These are phyloP conservation scores for Globisporangium barbulae DNA, from an alignment of 352 stramenopile genomes.

Conservation along the genomic window DNA sequence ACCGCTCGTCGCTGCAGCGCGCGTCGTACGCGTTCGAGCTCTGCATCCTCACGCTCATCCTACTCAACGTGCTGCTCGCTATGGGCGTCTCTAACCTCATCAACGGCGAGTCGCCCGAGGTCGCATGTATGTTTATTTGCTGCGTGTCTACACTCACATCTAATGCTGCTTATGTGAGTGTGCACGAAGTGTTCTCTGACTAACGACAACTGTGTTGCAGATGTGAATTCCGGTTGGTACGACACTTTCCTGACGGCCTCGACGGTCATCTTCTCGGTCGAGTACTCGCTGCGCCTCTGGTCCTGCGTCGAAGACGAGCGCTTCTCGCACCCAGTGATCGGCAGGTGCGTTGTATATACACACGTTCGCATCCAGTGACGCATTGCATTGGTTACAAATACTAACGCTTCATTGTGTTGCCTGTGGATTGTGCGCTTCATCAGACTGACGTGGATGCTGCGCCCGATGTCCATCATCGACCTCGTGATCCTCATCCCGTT, in stretches of 20 bases:
- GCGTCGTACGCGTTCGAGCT: slow-evolving; percentile 68
- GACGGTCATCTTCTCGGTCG: slow-evolving; percentile 67
- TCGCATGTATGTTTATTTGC: slow-evolving; percentile 8
- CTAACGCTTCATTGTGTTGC: slow-evolving; percentile 1
- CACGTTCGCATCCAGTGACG: background rate
- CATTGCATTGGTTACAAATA: background rate
- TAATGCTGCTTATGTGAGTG: slow-evolving; percentile 1
- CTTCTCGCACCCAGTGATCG: slow-evolving; percentile 46
- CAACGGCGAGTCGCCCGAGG: slow-evolving; percentile 11
- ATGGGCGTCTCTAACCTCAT: slow-evolving; percentile 56
- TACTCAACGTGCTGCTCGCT: slow-evolving; percentile 72
- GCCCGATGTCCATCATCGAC: slow-evolving; percentile 80
- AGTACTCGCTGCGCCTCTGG: slow-evolving; percentile 75
- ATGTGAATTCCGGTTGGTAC: slow-evolving; percentile 58
- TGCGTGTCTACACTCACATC: background rate
- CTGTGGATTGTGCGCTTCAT: background rate
- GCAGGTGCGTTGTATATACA: slow-evolving; percentile 29
- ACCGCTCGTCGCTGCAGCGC: slow-evolving; percentile 56
- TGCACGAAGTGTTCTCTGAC: background rate
- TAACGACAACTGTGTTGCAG: slow-evolving; percentile 17
- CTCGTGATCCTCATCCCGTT: slow-evolving; percentile 73
- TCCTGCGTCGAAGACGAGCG: slow-evolving; percentile 79
- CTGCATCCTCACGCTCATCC: slow-evolving; percentile 68
- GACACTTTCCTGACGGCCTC: slow-evolving; percentile 75
- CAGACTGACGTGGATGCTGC: slow-evolving; percentile 76